phyloP scores from a whole-genome alignment of 2,329 filamentous ascomycete genomes.

The Fusarium avenaceum region DNA sequence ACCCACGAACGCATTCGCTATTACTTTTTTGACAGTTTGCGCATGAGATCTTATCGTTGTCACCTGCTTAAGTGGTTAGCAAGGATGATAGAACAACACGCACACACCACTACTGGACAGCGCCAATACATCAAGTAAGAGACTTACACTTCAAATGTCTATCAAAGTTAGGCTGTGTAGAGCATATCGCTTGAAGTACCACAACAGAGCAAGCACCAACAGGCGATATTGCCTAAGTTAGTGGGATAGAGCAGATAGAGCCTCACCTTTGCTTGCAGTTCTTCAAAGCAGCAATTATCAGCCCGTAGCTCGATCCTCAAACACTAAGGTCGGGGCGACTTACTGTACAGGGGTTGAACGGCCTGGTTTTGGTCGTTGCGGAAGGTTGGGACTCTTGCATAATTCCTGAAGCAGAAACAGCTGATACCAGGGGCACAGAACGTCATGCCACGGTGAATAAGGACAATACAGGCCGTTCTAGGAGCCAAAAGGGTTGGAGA shows the following conservation, averaged over 20 bases:
- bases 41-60: constrained; percentile 40
- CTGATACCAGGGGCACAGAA: constrained; percentile 2
- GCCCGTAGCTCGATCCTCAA: constrained; percentile 2
- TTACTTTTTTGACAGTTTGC: constrained; percentile 48
- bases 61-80: constrained; percentile 24
- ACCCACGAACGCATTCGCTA: constrained; percentile 48
- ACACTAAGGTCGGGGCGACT: constrained; percentile 10
- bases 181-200: not conserved
- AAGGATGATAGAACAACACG: not conserved
- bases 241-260: constrained; percentile 6
- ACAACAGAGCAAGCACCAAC: constrained; percentile 2
- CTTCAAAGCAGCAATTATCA: constrained; percentile 28
- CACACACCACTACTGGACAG: not conserved
- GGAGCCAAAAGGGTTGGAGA: constrained; percentile 7
- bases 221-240: constrained; percentile 22
- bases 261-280: constrained; percentile 46
- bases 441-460: constrained; percentile 18
- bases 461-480: constrained; percentile 1
- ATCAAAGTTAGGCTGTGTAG: constrained; percentile 16
- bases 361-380: constrained; percentile 28
- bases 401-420: constrained; percentile 13
- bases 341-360: constrained; percentile 43
- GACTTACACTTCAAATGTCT: constrained; percentile 47
- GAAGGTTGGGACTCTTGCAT: constrained; percentile 40
- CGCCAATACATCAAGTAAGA: not conserved